Percentiles rank a stretch among this genome's conserved stretches.
Evolutionary conservation across 306 rosid species (phyloP).

Genomic region (Casuarina cunninghamiana): DNA sequence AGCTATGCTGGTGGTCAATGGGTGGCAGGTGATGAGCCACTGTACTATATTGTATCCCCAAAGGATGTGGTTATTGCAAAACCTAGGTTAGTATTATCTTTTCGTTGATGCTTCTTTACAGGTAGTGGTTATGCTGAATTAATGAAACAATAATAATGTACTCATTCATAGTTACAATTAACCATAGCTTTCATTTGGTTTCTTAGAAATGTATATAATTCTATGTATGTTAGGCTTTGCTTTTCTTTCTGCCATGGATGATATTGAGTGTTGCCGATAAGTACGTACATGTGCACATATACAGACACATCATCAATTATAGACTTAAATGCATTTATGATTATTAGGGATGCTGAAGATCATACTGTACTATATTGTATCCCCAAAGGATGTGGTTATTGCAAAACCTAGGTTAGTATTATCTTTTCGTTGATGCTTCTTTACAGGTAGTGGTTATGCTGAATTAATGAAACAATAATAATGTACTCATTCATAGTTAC

Average conservation of each 20-base stretch:
- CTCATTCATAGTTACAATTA: background rate
- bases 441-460: background rate
- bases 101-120: constrained; percentile 4
- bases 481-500: background rate
- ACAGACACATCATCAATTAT: background rate
- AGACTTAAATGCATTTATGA: constrained; percentile 24
- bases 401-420: constrained; percentile 88
- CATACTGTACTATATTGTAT: constrained; percentile 96
- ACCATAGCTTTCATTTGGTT: background rate
- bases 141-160: background rate
- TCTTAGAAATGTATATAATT: constrained; percentile 8
- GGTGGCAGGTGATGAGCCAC: constrained; percentile 98
- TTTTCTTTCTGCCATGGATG: background rate
- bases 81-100: constrained; percentile 65
- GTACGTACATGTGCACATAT: no score
- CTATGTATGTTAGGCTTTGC: background rate
- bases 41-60: constrained; percentile 91
- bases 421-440: constrained; percentile 3
- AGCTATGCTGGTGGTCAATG: constrained; percentile 99
- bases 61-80: constrained; percentile 97
- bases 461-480: background rate
- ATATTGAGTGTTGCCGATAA: background rate
- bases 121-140: background rate
- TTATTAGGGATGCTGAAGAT: constrained; percentile 93
- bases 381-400: constrained; percentile 95